phyloP scores from a whole-genome alignment of 768 basidiomycete species.

The Neoboletus brunneissimus region DNA sequence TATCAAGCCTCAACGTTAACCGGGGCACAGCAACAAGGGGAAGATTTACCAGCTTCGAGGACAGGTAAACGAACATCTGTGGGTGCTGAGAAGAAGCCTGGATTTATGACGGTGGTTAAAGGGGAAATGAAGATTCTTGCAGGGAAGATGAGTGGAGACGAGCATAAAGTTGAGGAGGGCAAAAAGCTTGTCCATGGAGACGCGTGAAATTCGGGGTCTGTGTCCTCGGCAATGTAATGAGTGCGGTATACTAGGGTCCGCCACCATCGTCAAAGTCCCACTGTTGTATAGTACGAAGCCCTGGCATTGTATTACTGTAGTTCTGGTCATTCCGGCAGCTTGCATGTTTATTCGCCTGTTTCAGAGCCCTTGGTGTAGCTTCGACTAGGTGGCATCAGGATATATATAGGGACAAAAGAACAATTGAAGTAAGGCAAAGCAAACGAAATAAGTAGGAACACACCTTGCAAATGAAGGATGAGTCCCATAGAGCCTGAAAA shows the following conservation, averaged over 20 bases:
- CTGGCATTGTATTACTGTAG: conserved; percentile 2
- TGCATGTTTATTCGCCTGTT: neutral
- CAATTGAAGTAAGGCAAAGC: no score
- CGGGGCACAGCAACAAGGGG: neutral
- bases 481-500: neutral
- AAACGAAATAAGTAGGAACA: neutral
- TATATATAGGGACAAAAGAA: neutral
- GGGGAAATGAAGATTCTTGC: conserved; percentile 35
- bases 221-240: neutral
- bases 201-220: conserved; percentile 10
- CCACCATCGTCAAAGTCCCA: neutral
- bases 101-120: conserved; percentile 30
- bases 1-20: neutral
- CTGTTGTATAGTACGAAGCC: conserved; percentile 10
- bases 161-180: conserved; percentile 29
- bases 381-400: neutral
- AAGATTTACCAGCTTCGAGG: neutral
- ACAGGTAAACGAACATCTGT: neutral
- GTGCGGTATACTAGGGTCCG: conserved; percentile 3
- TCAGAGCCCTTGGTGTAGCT: neutral
- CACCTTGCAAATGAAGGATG: neutral
- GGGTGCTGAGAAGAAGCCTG: conserved; percentile 21
- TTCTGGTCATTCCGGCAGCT: neutral
- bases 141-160: conserved; percentile 31
- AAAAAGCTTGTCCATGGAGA: conserved; percentile 26